Conservation (phyloP, 2,329 filamentous ascomycete genomes). For the Neopestalotiopsis sp. region DNA sequence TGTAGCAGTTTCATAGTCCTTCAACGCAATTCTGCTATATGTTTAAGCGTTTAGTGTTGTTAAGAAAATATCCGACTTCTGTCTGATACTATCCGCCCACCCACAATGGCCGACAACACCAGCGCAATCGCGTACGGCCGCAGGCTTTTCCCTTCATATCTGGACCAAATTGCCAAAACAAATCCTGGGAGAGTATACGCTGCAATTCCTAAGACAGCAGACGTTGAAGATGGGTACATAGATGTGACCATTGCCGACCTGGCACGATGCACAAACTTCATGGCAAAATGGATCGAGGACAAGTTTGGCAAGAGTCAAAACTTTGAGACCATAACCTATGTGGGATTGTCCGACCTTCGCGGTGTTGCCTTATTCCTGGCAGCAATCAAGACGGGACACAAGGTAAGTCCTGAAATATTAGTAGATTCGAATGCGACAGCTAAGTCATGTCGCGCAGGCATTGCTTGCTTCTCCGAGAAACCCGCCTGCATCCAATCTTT, state of each 20-base stretch:
- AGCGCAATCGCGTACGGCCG: slow-evolving; percentile 20
- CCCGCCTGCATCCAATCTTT: slow-evolving; percentile 22
- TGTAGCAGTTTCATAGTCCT: too few species aligned
- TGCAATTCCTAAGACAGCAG: slow-evolving; percentile 25
- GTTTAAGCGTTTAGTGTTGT: too few species aligned
- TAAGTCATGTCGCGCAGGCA: slow-evolving; percentile 18
- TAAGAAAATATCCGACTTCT: neutral
- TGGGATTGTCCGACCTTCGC: slow-evolving; percentile 36
- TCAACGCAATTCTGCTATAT: too few species aligned
- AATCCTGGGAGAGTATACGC: slow-evolving; percentile 26
- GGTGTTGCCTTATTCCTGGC: slow-evolving; percentile 38
- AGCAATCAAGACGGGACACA: slow-evolving; percentile 43
- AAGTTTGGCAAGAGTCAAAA: slow-evolving; percentile 24
- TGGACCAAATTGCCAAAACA: slow-evolving; percentile 22
- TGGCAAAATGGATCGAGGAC: slow-evolving; percentile 33
- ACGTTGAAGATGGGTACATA: slow-evolving; percentile 25
- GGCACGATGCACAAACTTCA: slow-evolving; percentile 31
- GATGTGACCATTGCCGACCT: slow-evolving; percentile 29
- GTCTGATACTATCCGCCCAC: neutral
- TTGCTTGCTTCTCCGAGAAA: slow-evolving; percentile 30
- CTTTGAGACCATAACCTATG: slow-evolving; percentile 35
- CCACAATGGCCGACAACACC: neutral
- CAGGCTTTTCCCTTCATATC: slow-evolving; percentile 24
- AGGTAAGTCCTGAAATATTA: slow-evolving; percentile 22
- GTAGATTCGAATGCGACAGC: neutral